Conservation (phyloP, 345 rosid species). For the Mallotus nudiflorus region DNA sequence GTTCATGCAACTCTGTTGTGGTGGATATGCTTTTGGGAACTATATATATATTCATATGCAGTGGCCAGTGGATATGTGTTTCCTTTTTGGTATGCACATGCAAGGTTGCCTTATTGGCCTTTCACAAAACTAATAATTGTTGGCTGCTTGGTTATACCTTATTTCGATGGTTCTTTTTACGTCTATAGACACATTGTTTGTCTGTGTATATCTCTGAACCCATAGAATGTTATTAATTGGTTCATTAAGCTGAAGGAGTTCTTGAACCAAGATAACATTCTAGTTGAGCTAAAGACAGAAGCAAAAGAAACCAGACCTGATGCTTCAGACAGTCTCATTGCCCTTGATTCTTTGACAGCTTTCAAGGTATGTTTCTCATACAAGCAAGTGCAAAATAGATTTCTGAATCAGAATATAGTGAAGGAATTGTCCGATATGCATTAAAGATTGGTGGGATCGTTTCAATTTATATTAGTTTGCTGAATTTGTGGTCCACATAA, state of each 20-base stretch:
- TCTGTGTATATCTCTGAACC: constrained; percentile 23
- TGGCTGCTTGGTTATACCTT: constrained; percentile 22
- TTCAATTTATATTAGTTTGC: too few relatives aligned
- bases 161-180: constrained; percentile 34
- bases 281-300: constrained; percentile 17
- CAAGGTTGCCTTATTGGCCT: constrained; percentile 34
- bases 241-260: constrained; percentile 9
- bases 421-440: too few relatives aligned
- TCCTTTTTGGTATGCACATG: too few relatives aligned
- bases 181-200: constrained; percentile 30
- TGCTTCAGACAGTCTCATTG: constrained; percentile 25
- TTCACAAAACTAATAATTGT: constrained; percentile 28
- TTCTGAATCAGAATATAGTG: too few relatives aligned
- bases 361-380: constrained; percentile 17
- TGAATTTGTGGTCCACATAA: too few relatives aligned
- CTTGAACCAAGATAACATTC: constrained; percentile 8
- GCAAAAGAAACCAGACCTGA: constrained; percentile 17
- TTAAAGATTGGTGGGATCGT: too few relatives aligned
- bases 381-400: too few relatives aligned
- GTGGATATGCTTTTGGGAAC: too few relatives aligned
- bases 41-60: too few relatives aligned
- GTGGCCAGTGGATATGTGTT: too few relatives aligned
- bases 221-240: constrained; percentile 6
- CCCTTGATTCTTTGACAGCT: background rate
- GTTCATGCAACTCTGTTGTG: too few relatives aligned